Evolutionary conservation across 2,329 filamentous ascomycete genomes (phyloP), one percentile per base, ranked within the genome.

Genomic region (Emmonsia crescens): DNA sequence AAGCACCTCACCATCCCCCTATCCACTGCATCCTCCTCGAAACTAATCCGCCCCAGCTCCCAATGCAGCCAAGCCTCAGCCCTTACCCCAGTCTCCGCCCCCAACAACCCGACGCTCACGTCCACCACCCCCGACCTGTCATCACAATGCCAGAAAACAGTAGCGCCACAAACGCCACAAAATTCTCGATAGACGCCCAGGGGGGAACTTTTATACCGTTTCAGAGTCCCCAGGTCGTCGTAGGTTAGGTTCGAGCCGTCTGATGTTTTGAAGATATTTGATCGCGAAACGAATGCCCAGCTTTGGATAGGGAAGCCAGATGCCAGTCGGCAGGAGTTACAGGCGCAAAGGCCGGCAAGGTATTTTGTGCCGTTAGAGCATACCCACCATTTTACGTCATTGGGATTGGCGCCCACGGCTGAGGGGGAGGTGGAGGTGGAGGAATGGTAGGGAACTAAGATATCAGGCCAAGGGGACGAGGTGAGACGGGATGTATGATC

Each of bases 241-340:
- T 80, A 73, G 14, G 66, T 62, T 4, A 77, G 62, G 1, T 72
- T 67, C 24, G 69, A 67, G 16, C 73, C 67, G 56, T 77, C 64
- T 38, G 72, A 63, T 31, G 82, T 8, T 38, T 27, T 75, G 21
- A 76, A 72, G 60, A 89, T 83, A 66, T 86, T 85, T 1, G 73
- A 71, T n/a, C 78, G 76, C 0, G 85, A 84, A 0, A 89, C 74
- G 68, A 88, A 89, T 0, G 83, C 79, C 86, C 86, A 89, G 0
- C 81, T 75, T 66, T 87, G 82, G 55, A 88, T 80, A 61, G 88
- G 84, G 65, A 84, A 85, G 2, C 86, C 85, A 0, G 82, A 80
- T 0, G 75, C 72, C 3, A 85, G 74, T 5, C 86, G 82, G 69
- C 87, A 90, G 1, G 83, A 82, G 5, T 74, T 77, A 71, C 87